phyloP scores from a whole-genome alignment of 129 eudicot genomes.

The Glebionis coronaria region DNA sequence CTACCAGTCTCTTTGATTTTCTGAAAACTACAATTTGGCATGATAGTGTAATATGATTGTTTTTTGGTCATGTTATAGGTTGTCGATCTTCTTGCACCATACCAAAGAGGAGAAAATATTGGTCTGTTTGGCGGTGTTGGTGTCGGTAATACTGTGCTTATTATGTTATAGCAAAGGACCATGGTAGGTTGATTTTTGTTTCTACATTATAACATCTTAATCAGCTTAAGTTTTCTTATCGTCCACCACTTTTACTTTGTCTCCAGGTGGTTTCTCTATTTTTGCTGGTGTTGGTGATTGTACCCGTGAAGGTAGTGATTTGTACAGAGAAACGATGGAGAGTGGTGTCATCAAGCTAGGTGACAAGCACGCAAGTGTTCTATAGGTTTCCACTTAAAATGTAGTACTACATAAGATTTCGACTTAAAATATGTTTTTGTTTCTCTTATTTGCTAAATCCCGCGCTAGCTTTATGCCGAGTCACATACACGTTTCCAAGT shows the following conservation, averaged over 20 bases:
- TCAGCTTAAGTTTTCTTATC: no score
- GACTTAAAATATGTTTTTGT: no score
- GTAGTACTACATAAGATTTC: no score
- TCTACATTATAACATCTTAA: no score
- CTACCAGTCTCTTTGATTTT: background rate
- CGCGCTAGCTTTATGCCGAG: no score
- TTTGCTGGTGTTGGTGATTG: conserved; percentile 54
- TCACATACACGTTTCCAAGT: no score
- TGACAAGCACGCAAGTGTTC: conserved; percentile 64
- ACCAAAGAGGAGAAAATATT: conserved; percentile 48
- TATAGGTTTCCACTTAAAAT: background rate
- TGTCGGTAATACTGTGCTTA: conserved; percentile 47
- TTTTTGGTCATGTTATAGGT: conserved; percentile 30
- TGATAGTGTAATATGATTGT: background rate
- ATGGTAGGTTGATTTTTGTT: no score
- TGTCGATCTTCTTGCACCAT: conserved; percentile 46
- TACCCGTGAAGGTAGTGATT: conserved; percentile 61
- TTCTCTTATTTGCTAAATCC: no score
- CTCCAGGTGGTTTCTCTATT: conserved; percentile 54
- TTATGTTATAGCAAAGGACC: conserved; percentile 93
- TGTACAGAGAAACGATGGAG: no score
- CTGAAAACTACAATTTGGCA: background rate
- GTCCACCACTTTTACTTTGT: no score
- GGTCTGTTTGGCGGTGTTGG: conserved; percentile 56
- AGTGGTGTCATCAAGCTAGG: conserved; percentile 96